phyloP scores from a whole-genome alignment of 441 rosid species.

The Croton setiger region DNA sequence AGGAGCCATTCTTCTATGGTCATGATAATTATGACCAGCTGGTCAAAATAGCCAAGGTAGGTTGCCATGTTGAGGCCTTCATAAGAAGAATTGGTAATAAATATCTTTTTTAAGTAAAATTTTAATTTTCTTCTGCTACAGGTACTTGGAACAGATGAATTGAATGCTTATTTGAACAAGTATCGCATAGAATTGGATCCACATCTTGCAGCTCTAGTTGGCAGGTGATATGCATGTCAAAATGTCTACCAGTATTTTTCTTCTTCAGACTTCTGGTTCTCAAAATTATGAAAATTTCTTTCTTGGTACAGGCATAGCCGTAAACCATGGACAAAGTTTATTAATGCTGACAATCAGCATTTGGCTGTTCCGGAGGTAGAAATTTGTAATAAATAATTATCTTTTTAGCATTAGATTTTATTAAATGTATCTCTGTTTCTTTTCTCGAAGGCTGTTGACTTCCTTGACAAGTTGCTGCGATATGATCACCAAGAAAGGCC shows the following conservation, averaged over 20 bases:
- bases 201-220: conserved; percentile 83
- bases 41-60: conserved; percentile 81
- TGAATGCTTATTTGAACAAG: conserved; percentile 70
- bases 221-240: conserved; percentile 48
- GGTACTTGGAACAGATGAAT: conserved; percentile 95
- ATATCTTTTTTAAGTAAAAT: conserved; percentile 1
- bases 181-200: conserved; percentile 91
- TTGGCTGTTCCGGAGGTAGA: conserved; percentile 86
- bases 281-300: conserved; percentile 10
- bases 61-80: conserved; percentile 18
- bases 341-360: conserved; percentile 83
- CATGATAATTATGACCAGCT: conserved; percentile 89
- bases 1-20: conserved; percentile 89
- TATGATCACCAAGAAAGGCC: conserved; percentile 99
- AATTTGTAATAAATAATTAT: background rate
- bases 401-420: background rate
- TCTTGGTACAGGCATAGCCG: conserved; percentile 65
- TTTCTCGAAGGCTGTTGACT: conserved; percentile 73
- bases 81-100: background rate
- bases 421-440: conserved; percentile 4
- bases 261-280: conserved; percentile 4
- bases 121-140: conserved; percentile 24
- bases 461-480: conserved; percentile 87
- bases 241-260: background rate
- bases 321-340: conserved; percentile 91